Percentiles rank a stretch among this genome's conserved stretches.
phyloP scores from a whole-genome alignment of 345 rosid species.

The Aquilaria malaccensis region DNA sequence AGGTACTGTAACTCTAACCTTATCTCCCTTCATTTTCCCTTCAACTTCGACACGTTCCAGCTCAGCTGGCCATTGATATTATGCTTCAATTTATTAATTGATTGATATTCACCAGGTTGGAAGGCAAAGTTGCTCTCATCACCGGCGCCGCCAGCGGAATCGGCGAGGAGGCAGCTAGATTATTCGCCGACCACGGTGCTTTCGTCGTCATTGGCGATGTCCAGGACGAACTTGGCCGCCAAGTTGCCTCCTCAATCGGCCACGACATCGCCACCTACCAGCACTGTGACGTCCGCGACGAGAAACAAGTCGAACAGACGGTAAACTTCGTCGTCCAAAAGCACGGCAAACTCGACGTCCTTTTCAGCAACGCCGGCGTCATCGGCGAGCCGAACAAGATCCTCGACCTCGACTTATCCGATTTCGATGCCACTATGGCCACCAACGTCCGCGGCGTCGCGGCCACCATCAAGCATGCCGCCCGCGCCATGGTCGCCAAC shows the following conservation, averaged over 20 bases:
- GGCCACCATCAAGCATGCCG: conserved; percentile 69
- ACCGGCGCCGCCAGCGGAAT: conserved; percentile 95
- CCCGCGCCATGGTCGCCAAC: conserved; percentile 66
- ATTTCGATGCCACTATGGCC: conserved; percentile 49
- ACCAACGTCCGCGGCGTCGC: conserved; percentile 78
- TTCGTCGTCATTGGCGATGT: conserved; percentile 60
- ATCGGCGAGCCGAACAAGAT: conserved; percentile 50
- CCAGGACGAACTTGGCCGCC: conserved; percentile 59
- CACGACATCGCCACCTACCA: conserved; percentile 35
- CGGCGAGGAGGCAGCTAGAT: conserved; percentile 61
- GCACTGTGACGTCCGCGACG: conserved; percentile 78
- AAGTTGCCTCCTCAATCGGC: conserved; percentile 36
- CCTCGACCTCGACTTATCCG: conserved; percentile 48
- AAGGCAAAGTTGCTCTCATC: conserved; percentile 75
- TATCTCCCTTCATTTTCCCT: not conserved
- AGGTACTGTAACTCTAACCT: conserved; percentile 19
- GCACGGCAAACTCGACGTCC: conserved; percentile 57
- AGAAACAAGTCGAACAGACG: conserved; percentile 60
- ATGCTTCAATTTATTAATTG: no score
- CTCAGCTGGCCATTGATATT: no score
- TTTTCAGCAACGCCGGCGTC: conserved; percentile 85
- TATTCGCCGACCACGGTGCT: conserved; percentile 67
- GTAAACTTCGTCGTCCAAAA: conserved; percentile 43
- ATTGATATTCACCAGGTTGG: conserved; percentile 35
- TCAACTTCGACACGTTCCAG: not conserved